Evolutionary conservation across 805 yeast genomes (phyloP).

Genomic region (Metschnikowia picachoensis): DNA sequence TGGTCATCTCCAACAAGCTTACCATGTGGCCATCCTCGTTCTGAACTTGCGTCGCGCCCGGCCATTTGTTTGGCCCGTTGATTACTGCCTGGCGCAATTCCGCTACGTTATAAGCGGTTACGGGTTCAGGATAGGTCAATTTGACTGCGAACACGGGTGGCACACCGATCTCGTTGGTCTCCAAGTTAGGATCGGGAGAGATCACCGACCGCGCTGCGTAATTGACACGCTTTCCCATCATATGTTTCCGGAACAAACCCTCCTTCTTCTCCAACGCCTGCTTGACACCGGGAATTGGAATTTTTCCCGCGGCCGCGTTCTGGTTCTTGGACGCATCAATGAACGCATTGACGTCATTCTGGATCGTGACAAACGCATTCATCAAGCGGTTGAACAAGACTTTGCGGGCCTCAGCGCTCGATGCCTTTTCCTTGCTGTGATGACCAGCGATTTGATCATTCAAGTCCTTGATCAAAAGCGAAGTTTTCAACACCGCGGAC

Average conservation of each 20-base stretch:
- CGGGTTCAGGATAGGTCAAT: constrained; percentile 97
- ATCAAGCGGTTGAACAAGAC: constrained; percentile 81
- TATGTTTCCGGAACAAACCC: constrained; percentile 95
- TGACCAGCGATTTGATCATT: constrained; percentile 75
- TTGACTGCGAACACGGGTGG: constrained; percentile 98
- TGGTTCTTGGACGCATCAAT: constrained; percentile 90
- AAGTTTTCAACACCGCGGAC: constrained; percentile 73
- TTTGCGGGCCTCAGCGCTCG: constrained; percentile 66
- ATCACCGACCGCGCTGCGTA: constrained; percentile 98
- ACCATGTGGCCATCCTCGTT: constrained; percentile 88
- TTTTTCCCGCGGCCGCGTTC: constrained; percentile 59
- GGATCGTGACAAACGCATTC: constrained; percentile 93
- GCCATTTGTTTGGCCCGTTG: constrained; percentile 98
- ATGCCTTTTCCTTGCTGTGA: constrained; percentile 43
- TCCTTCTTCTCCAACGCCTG: constrained; percentile 98
- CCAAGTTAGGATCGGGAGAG: constrained; percentile 97
- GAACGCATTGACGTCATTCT: constrained; percentile 91
- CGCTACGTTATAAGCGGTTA: constrained; percentile 84
- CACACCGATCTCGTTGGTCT: constrained; percentile 96
- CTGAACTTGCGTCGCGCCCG: constrained; percentile 96
- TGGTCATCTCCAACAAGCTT: constrained; percentile 81
- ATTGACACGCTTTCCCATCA: constrained; percentile 99
- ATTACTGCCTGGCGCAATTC: constrained; percentile 92
- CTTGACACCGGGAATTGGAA: constrained; percentile 91
- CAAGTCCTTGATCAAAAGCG: constrained; percentile 79